Base-by-base conservation (phyloP, 345 rosid genomes). In the Cardamine resedifolia region DNA sequence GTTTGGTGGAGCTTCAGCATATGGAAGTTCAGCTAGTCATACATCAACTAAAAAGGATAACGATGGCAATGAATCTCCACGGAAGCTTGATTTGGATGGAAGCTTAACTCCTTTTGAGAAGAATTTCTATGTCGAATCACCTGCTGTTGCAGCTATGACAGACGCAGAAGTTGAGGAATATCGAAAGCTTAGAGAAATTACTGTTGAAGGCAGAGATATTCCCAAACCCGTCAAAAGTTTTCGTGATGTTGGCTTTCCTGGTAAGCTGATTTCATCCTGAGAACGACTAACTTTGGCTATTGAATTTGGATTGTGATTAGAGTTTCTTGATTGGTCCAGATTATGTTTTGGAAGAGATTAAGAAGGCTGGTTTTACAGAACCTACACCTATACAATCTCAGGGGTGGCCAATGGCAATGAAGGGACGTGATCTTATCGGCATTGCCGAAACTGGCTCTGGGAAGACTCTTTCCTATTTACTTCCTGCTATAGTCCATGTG, bases 351-450 rank as follows among this genome's bases (percentile, higher is more conserved):
- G 91, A 96, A 83, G 99, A 96, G 84, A 73, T 96, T 67, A 72
- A 81, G 41, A 96, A 88, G 85, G 92, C 99, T 64, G 99, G 99
- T 53, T 96, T 96, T 81, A 81, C 82, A 26, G 98, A 92, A 65
- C 99, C 99, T 55, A 96, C 98, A 8, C 87, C 99, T 34, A 96
- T 96, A 77, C 99, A 96, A 80, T 80, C 99, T 68, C 99, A 96
- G 75, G 98, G 99, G n/a, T 96, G 98, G 99, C 99, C 99, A 66
- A 96, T 96, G 99, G 99, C 99, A 31, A 83, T 92, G 76, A 90
- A 81, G 73, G 99, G 99, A 7, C 96, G 99, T 67, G 99, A 92
- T 78, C 96, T 92, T 30, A 85, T 92, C 30, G 99, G 99, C 68
- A 92, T 92, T 79, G 99, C 98, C 50, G 99, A 92, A 84, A 96